A percentile compares a stretch with the other conserved stretches of the same genome.
Evolutionary conservation across 805 yeast species (phyloP).

Genomic region (Candida xiaguanensis): DNA sequence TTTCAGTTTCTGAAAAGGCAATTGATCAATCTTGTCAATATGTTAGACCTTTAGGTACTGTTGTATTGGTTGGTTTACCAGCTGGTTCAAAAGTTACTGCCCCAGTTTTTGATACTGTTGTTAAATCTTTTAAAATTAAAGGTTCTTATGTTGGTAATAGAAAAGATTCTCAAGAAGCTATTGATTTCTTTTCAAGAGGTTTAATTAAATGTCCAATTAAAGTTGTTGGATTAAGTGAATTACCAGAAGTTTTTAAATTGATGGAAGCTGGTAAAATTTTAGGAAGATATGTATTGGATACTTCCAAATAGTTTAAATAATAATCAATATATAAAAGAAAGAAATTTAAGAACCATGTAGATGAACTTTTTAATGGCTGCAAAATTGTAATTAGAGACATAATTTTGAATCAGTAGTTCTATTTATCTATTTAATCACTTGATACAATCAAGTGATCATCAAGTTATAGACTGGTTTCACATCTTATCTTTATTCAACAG

Average conservation of each 20-base stretch:
- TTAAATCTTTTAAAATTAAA: slow-evolving; percentile 33
- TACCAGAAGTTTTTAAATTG: slow-evolving; percentile 35
- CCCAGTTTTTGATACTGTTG: slow-evolving; percentile 39
- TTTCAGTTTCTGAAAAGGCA: slow-evolving; percentile 52
- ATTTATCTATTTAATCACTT: no score
- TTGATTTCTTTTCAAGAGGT: slow-evolving; percentile 43
- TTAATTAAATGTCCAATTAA: slow-evolving; percentile 40
- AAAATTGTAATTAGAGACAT: background rate
- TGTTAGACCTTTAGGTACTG: slow-evolving; percentile 40
- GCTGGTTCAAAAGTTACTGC: slow-evolving; percentile 41
- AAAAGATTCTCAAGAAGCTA: slow-evolving; percentile 44
- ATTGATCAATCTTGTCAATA: slow-evolving; percentile 43
- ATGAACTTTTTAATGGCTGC: background rate
- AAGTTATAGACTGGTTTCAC: no score
- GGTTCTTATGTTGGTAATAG: slow-evolving; percentile 47
- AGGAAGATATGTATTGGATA: slow-evolving; percentile 45
- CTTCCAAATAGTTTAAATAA: slow-evolving; percentile 24
- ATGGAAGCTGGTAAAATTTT: slow-evolving; percentile 42
- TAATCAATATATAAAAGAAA: no score
- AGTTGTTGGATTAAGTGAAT: slow-evolving; percentile 38
- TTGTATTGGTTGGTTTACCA: slow-evolving; percentile 44
- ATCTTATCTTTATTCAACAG: no score
- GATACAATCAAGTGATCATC: no score
- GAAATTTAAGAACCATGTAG: background rate
- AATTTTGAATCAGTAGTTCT: no score